Percentiles rank a stretch among this genome's conserved stretches.
phyloP scores from a whole-genome alignment of 2,329 filamentous ascomycete species.

The Orbilia oligospora region DNA sequence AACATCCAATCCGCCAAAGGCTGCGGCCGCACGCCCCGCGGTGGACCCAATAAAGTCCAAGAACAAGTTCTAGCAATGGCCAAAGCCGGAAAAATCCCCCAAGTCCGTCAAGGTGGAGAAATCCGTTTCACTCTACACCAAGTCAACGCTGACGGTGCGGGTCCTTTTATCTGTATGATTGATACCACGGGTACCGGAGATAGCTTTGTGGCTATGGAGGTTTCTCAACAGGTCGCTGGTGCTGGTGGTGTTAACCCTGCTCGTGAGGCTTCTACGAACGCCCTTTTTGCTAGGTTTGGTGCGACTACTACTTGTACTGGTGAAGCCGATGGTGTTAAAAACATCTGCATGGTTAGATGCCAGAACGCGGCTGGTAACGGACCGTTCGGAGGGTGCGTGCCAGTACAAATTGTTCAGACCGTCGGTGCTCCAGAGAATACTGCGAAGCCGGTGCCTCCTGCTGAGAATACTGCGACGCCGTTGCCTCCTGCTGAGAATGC shows the following conservation, averaged over 20 bases:
- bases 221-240: constrained; percentile 42
- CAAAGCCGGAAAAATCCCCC: constrained; percentile 68
- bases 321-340: constrained; percentile 73
- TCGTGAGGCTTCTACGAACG: constrained; percentile 17
- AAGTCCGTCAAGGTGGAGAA: constrained; percentile 73
- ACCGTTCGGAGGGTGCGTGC: constrained; percentile 75
- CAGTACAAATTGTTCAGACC: constrained; percentile 69
- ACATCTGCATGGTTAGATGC: constrained; percentile 76
- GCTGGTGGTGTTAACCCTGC: constrained; percentile 17
- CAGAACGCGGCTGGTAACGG: constrained; percentile 74
- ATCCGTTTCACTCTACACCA: constrained; percentile 75
- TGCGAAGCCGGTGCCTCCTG: not conserved
- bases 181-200: constrained; percentile 74
- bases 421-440: constrained; percentile 30
- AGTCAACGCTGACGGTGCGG: constrained; percentile 48
- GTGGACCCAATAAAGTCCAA: constrained; percentile 72
- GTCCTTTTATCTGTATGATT: constrained; percentile 76
- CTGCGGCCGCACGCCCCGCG: constrained; percentile 74
- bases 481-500: not conserved
- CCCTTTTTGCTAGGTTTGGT: constrained; percentile 32
- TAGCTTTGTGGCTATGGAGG: constrained; percentile 61
- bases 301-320: constrained; percentile 70
- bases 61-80: constrained; percentile 38
- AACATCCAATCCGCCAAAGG: constrained; percentile 67
- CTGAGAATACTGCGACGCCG: not conserved